Base-by-base conservation (phyloP, 257 asterid genomes). In the Plantago major region DNA sequence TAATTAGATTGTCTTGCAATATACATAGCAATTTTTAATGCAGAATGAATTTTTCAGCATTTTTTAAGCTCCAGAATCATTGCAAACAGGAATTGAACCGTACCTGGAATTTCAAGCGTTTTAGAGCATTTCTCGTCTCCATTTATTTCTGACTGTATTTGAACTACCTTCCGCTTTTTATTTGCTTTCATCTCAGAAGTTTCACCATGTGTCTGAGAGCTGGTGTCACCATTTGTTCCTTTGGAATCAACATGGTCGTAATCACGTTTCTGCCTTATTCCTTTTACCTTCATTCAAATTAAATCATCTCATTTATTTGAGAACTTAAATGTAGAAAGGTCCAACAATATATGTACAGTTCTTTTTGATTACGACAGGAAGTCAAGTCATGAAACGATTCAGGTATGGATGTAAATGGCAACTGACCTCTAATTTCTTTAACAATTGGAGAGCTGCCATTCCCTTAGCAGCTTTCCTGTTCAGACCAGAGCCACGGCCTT, bases 381-480 rank as follows among this genome's bases (percentile, higher is more conserved):
- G 26, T 22, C 26, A 22, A 22, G 2, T 22, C 26, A 22, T 33
- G 6, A 33, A 33, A 33, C 8, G 6, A 33, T 26, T 53, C 12
- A 46, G 49, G 26, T 58, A 37, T 16, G 13, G 10, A 58, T 28
- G 16, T 61, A 37, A 64, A 43, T 33, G 47, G 40, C 58, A 69
- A 60, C 73, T 52, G 62, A 93, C 99, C 99, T 93, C 89, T 61
- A 89, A 79, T 60, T 82, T 58, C 78, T 87, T 80, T 78, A 93
- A 69, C 72, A 93, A 57, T 53, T 45, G 65, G 73, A 80, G 77
- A 63, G 99, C 87, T 7, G 99, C 96, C 83, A 80, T 84, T 66
- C 92, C 99, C 74, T 68, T 83, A 3, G 95, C 97, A 60, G 72
- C 82, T 76, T 87, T 93, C 66, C 73, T 69, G 65, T 42, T 82